phyloP scores from a whole-genome alignment of 164 flowering plant genomes.

The Cinnamomum chago region DNA sequence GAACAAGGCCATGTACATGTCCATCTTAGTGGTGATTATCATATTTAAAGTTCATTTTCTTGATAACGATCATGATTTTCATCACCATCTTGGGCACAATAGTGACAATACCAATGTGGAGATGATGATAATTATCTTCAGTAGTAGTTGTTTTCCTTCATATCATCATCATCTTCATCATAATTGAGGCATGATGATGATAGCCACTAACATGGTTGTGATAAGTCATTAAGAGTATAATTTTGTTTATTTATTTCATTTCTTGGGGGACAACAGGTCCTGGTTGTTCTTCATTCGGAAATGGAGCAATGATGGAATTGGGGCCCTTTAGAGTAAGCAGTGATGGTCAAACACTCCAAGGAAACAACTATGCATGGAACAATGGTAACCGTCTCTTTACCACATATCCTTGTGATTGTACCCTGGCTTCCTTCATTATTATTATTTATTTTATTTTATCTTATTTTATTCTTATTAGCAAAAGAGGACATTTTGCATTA shows the following conservation, averaged over 20 bases:
- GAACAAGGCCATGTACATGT: background rate
- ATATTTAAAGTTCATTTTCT: background rate
- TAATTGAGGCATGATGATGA: no score
- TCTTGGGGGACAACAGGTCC: conserved; percentile 25
- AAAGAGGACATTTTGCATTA: no score
- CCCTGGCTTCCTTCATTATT: no score
- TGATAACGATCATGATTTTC: no score
- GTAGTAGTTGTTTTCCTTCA: background rate
- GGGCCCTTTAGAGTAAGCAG: conserved; percentile 37
- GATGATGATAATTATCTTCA: background rate
- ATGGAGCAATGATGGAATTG: conserved; percentile 15
- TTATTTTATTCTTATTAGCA: no score
- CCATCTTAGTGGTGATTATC: background rate
- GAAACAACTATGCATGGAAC: conserved; percentile 27
- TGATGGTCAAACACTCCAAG: conserved; percentile 24
- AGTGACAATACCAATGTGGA: background rate
- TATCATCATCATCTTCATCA: background rate
- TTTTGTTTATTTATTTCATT: no score
- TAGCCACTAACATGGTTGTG: no score
- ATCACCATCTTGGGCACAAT: no score
- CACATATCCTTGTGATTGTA: no score
- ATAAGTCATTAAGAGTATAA: no score
- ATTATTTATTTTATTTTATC: no score
- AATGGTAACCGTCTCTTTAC: conserved; percentile 10
- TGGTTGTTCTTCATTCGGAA: conserved; percentile 41